Conservation (phyloP, 805 yeast genomes). For the Starmerella scarabaei region DNA sequence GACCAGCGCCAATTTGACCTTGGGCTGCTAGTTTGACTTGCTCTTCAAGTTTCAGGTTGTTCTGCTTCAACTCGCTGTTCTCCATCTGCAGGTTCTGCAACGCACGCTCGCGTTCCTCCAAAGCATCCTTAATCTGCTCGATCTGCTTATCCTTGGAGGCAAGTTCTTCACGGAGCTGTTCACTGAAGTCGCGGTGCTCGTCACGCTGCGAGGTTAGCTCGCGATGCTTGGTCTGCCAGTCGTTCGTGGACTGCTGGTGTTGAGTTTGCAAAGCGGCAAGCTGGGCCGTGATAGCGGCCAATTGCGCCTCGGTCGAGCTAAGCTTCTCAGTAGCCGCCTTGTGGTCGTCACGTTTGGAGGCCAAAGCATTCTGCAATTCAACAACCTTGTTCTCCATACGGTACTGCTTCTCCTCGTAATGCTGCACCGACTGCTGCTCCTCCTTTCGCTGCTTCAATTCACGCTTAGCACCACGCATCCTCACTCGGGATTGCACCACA, state of each 20-base stretch:
- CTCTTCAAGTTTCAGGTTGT: constrained; percentile 23
- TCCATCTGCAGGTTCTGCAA: constrained; percentile 24
- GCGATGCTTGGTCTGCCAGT: constrained; percentile 1
- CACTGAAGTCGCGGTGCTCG: constrained; percentile 2
- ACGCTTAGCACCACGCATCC: constrained; percentile 60
- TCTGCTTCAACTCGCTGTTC: constrained; percentile 21
- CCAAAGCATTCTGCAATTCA: constrained; percentile 66
- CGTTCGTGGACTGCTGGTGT: constrained; percentile 1
- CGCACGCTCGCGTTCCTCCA: constrained; percentile 31
- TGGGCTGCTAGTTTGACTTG: constrained; percentile 22
- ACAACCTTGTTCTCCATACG: constrained; percentile 95
- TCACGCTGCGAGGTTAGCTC: constrained; percentile 8
- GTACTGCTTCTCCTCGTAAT: constrained; percentile 73
- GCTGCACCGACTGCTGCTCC: constrained; percentile 89
- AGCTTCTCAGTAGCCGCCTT: constrained; percentile 20
- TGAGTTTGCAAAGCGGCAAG: background rate
- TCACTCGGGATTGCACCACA: constrained; percentile 59
- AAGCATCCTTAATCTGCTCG: constrained; percentile 40
- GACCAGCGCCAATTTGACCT: constrained; percentile 16
- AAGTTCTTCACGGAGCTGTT: constrained; percentile 11
- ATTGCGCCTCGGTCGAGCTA: constrained; percentile 8
- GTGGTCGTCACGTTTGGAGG: constrained; percentile 69
- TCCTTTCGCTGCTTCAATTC: constrained; percentile 52
- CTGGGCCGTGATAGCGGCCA: constrained; percentile 3
- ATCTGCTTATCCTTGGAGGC: constrained; percentile 6